A percentile compares a stretch with the other conserved stretches of the same genome.
Conservation (phyloP, 208 protist species). For the Acanthamoeba lenticulata region DNA sequence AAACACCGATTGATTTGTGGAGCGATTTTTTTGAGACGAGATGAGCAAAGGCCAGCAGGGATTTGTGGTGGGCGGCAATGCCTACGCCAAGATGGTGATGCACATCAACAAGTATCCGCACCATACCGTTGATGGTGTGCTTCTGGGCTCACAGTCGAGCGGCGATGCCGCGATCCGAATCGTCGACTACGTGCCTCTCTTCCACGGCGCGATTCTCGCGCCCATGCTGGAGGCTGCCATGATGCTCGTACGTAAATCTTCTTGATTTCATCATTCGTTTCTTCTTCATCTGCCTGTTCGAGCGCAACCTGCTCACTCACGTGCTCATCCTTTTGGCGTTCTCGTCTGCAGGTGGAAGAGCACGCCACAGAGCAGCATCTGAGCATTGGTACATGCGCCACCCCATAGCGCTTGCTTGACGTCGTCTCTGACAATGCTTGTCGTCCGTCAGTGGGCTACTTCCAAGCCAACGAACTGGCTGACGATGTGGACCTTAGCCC, state of each 20-base stretch:
- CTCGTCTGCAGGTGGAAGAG: neutral
- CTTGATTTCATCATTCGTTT: no score
- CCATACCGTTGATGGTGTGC: constrained; percentile 33
- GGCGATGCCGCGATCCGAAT: neutral
- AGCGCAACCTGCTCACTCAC: no score
- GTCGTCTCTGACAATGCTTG: neutral
- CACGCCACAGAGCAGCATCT: neutral
- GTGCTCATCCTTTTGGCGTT: neutral
- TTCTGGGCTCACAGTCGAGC: neutral
- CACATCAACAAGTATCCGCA: constrained; percentile 55
- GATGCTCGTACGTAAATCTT: constrained; percentile 21
- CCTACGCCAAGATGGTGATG: constrained; percentile 47
- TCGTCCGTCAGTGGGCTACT: neutral
- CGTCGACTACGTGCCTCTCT: constrained; percentile 59
- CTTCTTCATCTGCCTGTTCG: no score
- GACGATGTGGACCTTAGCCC: constrained; percentile 39
- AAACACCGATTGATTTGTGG: neutral
- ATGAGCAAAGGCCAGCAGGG: neutral
- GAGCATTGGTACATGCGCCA: neutral
- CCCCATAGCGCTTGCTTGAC: neutral
- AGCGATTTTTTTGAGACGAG: no score
- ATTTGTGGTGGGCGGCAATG: constrained; percentile 7
- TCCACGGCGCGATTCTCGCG: constrained; percentile 16
- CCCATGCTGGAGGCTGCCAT: constrained; percentile 57
- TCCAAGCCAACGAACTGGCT: constrained; percentile 56